These are phyloP conservation scores for Ascochyta fabae DNA, from an alignment of 2,329 filamentous ascomycete species.

Conservation along the genomic window DNA sequence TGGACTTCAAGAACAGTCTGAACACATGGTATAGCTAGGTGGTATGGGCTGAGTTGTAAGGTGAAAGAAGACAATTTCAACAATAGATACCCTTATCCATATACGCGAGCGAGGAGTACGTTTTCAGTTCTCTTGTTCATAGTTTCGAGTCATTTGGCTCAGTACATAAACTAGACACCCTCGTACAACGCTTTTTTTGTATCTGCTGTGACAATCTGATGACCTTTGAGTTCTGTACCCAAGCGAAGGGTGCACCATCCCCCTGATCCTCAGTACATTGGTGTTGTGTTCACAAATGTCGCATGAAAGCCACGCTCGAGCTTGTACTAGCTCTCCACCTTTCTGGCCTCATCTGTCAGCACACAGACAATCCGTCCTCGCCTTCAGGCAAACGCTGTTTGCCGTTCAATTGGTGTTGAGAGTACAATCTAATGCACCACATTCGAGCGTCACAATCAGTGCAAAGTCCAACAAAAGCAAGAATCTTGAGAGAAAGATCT, in stretches of 20 bases:
- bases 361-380: too few relatives aligned
- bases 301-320: too few relatives aligned
- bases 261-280: not conserved
- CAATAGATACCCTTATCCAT: not conserved
- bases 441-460: not conserved
- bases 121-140: not conserved
- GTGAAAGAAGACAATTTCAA: not conserved
- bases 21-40: constrained; percentile 24
- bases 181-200: not conserved
- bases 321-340: too few relatives aligned
- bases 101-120: not conserved
- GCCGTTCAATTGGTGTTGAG: too few relatives aligned
- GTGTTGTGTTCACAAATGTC: constrained; percentile 19
- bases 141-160: not conserved
- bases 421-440: not conserved
- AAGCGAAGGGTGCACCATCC: not conserved
- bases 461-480: not conserved
- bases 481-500: constrained; percentile 21
- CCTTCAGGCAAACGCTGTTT: too few relatives aligned
- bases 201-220: not conserved
- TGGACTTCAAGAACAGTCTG: constrained; percentile 28
- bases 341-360: too few relatives aligned
- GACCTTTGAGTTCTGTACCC: not conserved
- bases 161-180: not conserved
- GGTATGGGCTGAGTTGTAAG: not conserved